These are phyloP conservation scores for Corynespora cassiicola DNA, from an alignment of 2,329 filamentous ascomycete genomes.

Conservation along the genomic window DNA sequence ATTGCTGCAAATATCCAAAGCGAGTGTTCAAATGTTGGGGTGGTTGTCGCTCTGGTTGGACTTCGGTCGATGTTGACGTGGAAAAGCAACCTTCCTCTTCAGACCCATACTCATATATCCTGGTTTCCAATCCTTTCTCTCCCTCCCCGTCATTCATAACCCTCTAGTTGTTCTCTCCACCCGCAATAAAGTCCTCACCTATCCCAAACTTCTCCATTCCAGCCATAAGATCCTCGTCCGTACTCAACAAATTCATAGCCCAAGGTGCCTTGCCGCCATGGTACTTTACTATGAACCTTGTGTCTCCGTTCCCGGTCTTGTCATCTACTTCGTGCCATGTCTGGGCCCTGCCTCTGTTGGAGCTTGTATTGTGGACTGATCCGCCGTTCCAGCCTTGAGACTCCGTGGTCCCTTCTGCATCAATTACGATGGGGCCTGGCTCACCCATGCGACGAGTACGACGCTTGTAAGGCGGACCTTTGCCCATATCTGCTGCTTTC, in stretches of 20 bases:
- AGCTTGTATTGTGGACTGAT: slow-evolving; percentile 13
- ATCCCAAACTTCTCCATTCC: slow-evolving; percentile 37
- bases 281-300: slow-evolving; percentile 64
- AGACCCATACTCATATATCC: too few species aligned
- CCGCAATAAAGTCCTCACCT: slow-evolving; percentile 2
- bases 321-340: slow-evolving; percentile 15
- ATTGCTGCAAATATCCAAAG: too few species aligned
- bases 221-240: slow-evolving; percentile 73
- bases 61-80: too few species aligned
- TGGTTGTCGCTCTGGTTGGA: too few species aligned
- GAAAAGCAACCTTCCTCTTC: too few species aligned
- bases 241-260: slow-evolving; percentile 77
- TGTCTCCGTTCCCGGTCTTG: slow-evolving; percentile 28
- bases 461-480: slow-evolving; percentile 73
- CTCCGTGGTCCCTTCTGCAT: slow-evolving; percentile 19
- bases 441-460: slow-evolving; percentile 27
- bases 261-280: slow-evolving; percentile 71
- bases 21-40: too few species aligned
- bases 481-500: slow-evolving; percentile 73
- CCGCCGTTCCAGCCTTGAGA: slow-evolving; percentile 15
- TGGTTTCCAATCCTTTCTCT: too few species aligned
- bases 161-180: too few species aligned
- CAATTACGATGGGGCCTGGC: slow-evolving; percentile 28
- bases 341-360: slow-evolving; percentile 1
- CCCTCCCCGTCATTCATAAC: too few species aligned